These are phyloP conservation scores for Fusarium nanum DNA, from an alignment of 2,329 filamentous ascomycete species.

Conservation along the genomic window DNA sequence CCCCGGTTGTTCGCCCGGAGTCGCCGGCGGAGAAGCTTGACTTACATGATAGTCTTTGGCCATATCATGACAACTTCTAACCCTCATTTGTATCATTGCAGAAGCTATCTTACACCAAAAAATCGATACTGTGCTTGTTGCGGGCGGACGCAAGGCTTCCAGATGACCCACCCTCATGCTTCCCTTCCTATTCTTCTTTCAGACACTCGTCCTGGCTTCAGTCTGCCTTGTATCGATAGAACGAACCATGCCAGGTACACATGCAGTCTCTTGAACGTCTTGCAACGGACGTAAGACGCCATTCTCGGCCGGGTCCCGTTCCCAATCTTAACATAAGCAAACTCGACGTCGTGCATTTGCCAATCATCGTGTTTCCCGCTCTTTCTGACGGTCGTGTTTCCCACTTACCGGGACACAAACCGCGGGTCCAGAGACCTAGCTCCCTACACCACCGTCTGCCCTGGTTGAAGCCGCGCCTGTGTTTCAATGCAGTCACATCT, in stretches of 20 bases:
- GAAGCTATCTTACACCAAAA: conserved; percentile 30
- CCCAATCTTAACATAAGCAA: conserved; percentile 25
- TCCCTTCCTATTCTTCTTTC: conserved; percentile 10
- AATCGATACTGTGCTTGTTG: neutral
- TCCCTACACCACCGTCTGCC: conserved; percentile 7
- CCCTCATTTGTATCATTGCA: conserved; percentile 43
- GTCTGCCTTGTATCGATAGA: conserved; percentile 36
- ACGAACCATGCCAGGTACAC: conserved; percentile 13
- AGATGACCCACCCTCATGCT: conserved; percentile 27
- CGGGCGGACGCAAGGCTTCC: conserved; percentile 28
- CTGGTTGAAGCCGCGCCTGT: conserved; percentile 33
- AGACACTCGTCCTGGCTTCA: conserved; percentile 17
- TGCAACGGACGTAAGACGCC: conserved; percentile 21
- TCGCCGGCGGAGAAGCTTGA: conserved; percentile 46
- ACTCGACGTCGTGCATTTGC: conserved; percentile 12
- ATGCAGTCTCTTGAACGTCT: conserved; percentile 8
- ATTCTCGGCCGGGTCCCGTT: conserved; percentile 32
- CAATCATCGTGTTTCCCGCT: conserved; percentile 21
- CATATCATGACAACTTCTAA: conserved; percentile 39
- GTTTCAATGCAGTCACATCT: conserved; percentile 9
- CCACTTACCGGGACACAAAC: conserved; percentile 5
- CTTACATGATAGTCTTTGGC: conserved; percentile 27
- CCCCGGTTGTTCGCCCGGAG: conserved; percentile 40
- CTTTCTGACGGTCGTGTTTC: conserved; percentile 14
- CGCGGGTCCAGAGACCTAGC: conserved; percentile 10